These are phyloP conservation scores for Cladosporium austrohemisphaericum DNA, from an alignment of 2,329 filamentous ascomycete species.

Conservation along the genomic window DNA sequence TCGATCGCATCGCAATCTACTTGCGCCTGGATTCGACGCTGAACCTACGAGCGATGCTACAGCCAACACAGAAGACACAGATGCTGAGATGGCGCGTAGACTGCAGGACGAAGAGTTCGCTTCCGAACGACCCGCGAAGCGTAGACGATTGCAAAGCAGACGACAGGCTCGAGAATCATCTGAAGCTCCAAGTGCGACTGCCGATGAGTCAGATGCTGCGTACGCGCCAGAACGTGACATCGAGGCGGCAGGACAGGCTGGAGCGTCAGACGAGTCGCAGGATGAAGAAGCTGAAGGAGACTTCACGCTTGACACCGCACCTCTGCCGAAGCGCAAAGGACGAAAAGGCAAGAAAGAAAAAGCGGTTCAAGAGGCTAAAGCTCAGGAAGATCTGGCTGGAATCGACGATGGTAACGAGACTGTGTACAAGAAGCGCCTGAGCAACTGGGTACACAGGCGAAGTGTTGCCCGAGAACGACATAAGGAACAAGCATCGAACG, in stretches of 20 bases:
- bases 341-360: slow-evolving; percentile 29
- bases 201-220: slow-evolving; percentile 37
- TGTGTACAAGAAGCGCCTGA: slow-evolving; percentile 71
- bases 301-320: slow-evolving; percentile 33
- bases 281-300: slow-evolving; percentile 37
- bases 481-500: slow-evolving; percentile 17
- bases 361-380: slow-evolving; percentile 25
- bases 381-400: slow-evolving; percentile 54
- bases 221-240: slow-evolving; percentile 39
- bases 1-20: slow-evolving; percentile 46
- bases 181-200: slow-evolving; percentile 25
- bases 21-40: slow-evolving; percentile 45
- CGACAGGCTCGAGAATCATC: slow-evolving; percentile 22
- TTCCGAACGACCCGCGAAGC: slow-evolving; percentile 39
- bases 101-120: slow-evolving; percentile 37
- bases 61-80: slow-evolving; percentile 24
- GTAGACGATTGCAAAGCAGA: slow-evolving; percentile 35
- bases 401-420: slow-evolving; percentile 87
- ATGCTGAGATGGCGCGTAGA: slow-evolving; percentile 30
- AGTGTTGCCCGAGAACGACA: slow-evolving; percentile 53
- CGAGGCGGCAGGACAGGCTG: slow-evolving; percentile 37
- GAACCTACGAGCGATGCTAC: slow-evolving; percentile 24
- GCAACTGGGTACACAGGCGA: slow-evolving; percentile 67
- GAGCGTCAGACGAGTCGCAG: slow-evolving; percentile 29
- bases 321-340: slow-evolving; percentile 38